A percentile compares a stretch with the other conserved stretches of the same genome.
These are phyloP conservation scores for Psilocybe sp. DNA, from an alignment of 768 basidiomycete genomes.

Conservation along the genomic window DNA sequence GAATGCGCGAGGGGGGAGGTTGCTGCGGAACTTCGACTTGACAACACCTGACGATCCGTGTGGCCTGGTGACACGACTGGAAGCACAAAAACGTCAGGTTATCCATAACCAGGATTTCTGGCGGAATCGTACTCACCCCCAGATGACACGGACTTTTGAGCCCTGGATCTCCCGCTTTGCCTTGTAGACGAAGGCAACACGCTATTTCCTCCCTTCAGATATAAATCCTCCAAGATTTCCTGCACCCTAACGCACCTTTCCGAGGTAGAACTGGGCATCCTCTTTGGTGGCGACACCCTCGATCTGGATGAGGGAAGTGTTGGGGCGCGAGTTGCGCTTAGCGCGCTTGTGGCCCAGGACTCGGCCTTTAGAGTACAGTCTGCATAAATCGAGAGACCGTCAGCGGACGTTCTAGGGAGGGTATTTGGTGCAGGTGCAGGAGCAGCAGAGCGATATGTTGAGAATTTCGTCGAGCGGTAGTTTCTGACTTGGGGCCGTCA, in stretches of 20 bases:
- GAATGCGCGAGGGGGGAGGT: constrained; percentile 93
- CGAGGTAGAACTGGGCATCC: constrained; percentile 97
- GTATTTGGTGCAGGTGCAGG: background rate
- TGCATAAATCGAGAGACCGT: constrained; percentile 27
- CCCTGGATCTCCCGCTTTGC: constrained; percentile 94
- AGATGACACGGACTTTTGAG: constrained; percentile 95
- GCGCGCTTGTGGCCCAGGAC: constrained; percentile 98
- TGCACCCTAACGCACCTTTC: constrained; percentile 67
- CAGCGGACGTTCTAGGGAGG: constrained; percentile 6
- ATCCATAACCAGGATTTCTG: background rate
- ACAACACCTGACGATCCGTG: constrained; percentile 96
- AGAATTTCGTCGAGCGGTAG: constrained; percentile 2
- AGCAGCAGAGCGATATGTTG: background rate
- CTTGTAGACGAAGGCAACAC: constrained; percentile 97
- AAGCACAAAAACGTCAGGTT: background rate
- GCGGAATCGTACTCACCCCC: constrained; percentile 66
- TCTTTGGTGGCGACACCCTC: constrained; percentile 93
- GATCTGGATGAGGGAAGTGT: constrained; percentile 95
- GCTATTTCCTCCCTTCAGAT: constrained; percentile 41
- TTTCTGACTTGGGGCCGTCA: constrained; percentile 21
- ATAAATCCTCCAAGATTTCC: background rate
- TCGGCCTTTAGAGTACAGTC: constrained; percentile 95
- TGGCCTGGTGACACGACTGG: constrained; percentile 85
- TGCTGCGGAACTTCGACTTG: constrained; percentile 93
- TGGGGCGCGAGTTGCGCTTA: constrained; percentile 94